Conservation (phyloP, 805 yeast species). For the Spathaspora arborariae region DNA sequence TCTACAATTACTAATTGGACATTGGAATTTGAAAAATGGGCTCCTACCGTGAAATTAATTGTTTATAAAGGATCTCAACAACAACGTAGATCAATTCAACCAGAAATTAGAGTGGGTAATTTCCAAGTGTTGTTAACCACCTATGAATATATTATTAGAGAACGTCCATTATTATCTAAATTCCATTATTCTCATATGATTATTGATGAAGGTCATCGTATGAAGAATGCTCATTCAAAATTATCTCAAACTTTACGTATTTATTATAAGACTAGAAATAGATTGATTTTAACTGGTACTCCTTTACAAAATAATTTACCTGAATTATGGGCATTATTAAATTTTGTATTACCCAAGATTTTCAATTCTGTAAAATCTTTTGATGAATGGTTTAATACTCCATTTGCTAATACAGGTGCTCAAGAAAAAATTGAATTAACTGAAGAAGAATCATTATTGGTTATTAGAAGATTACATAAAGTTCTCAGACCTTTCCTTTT, state of each 20-base stretch:
- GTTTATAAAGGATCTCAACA: constrained; percentile 76
- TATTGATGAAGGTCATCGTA: constrained; percentile 87
- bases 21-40: constrained; percentile 83
- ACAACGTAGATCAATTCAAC: constrained; percentile 63
- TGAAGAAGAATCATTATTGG: constrained; percentile 81
- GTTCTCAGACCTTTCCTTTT: constrained; percentile 81
- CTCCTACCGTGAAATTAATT: constrained; percentile 69
- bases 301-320: constrained; percentile 84
- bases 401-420: constrained; percentile 79
- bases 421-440: constrained; percentile 78
- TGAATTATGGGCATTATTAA: constrained; percentile 80
- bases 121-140: constrained; percentile 78
- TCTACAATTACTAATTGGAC: constrained; percentile 87
- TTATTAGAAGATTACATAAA: constrained; percentile 80
- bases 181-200: constrained; percentile 83
- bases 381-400: constrained; percentile 89
- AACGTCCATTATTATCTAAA: constrained; percentile 64
- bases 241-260: constrained; percentile 66
- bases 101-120: constrained; percentile 61
- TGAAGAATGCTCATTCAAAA: constrained; percentile 77
- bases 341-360: constrained; percentile 78
- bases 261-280: constrained; percentile 69
- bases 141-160: constrained; percentile 76
- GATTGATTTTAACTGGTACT: constrained; percentile 83
- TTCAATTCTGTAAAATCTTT: constrained; percentile 83